These are phyloP conservation scores for Microthlaspi erraticum DNA, from an alignment of 345 rosid species.

Conservation along the genomic window DNA sequence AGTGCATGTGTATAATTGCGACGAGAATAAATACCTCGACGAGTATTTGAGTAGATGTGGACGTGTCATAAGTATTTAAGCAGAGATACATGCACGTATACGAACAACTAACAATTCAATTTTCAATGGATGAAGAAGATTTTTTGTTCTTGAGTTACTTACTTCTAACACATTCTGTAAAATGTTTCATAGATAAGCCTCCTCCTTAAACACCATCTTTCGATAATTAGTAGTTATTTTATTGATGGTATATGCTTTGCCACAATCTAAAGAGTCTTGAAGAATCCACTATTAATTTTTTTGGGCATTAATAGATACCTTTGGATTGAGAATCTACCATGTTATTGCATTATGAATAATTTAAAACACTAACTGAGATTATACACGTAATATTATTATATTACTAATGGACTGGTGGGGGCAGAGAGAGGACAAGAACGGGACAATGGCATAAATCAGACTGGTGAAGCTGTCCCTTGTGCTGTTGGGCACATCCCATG, in stretches of 20 bases:
- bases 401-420: constrained; percentile 37
- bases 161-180: background rate
- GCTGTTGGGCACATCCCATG: constrained; percentile 47
- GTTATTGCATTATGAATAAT: constrained; percentile 25
- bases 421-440: constrained; percentile 44
- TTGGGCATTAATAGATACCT: background rate
- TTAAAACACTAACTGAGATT: background rate
- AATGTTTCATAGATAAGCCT: background rate
- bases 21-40: constrained; percentile 30
- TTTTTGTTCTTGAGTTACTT: background rate
- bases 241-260: background rate
- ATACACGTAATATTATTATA: background rate
- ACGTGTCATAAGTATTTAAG: constrained; percentile 12
- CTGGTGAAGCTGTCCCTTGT: constrained; percentile 44
- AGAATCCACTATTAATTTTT: background rate
- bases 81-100: constrained; percentile 34
- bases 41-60: constrained; percentile 36
- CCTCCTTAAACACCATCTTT: background rate
- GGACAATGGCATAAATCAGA: constrained; percentile 45
- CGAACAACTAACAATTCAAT: background rate
- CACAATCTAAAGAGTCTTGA: background rate
- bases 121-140: background rate
- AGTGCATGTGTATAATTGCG: background rate
- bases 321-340: background rate
- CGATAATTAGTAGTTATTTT: background rate